Evolutionary conservation across 2,329 filamentous ascomycete genomes (phyloP).

Genomic region (Dichotomopilus funicola): DNA sequence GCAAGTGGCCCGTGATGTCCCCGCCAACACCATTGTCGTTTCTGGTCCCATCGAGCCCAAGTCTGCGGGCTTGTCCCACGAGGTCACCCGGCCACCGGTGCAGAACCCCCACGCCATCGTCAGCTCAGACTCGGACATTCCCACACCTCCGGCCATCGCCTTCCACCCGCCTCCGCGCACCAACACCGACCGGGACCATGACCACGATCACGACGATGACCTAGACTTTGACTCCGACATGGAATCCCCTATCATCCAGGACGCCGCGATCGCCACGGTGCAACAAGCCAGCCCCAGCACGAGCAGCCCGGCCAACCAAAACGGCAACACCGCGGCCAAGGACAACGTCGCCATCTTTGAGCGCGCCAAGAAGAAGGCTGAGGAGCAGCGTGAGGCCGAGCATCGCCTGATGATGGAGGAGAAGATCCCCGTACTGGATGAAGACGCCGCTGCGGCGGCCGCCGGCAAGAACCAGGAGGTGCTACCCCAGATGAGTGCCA

Average conservation of each 20-base stretch:
- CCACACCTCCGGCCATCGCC: not conserved
- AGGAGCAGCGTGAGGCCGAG: constrained; percentile 17
- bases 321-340: constrained; percentile 24
- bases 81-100: not conserved
- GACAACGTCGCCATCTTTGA: constrained; percentile 32
- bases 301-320: constrained; percentile 9
- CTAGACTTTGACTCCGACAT: constrained; percentile 13
- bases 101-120: not conserved
- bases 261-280: constrained; percentile 10
- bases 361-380: constrained; percentile 37
- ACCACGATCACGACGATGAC: not conserved
- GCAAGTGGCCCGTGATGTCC: not conserved
- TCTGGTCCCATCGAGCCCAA: constrained; percentile 13
- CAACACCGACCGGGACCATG: not conserved
- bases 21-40: constrained; percentile 6
- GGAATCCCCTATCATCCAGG: constrained; percentile 12
- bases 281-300: constrained; percentile 8
- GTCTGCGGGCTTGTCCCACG: constrained; percentile 13
- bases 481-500: constrained; percentile 55
- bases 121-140: not conserved
- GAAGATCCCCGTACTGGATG: constrained; percentile 42
- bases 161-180: not conserved
- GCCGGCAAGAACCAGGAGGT: constrained; percentile 35
- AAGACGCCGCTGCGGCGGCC: constrained; percentile 28
- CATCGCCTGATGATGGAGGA: constrained; percentile 34